These are phyloP conservation scores for Emericellopsis terricola DNA, from an alignment of 495 filamentous ascomycete genomes.

Conservation along the genomic window DNA sequence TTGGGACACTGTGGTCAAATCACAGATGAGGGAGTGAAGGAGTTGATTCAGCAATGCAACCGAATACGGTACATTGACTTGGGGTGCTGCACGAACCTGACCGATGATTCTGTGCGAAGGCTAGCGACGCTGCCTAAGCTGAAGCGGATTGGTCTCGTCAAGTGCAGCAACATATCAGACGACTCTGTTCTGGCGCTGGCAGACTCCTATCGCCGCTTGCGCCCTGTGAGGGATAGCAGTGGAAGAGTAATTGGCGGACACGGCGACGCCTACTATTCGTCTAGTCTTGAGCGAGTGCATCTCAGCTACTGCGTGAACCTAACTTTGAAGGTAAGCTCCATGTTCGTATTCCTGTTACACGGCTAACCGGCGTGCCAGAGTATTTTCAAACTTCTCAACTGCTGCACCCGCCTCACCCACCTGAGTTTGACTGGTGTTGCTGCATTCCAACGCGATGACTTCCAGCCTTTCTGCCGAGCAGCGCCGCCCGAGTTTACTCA, in stretches of 20 bases:
- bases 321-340: conserved; percentile 49
- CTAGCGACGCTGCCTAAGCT: conserved; percentile 81
- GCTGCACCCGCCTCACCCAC: conserved; percentile 84
- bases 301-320: conserved; percentile 85
- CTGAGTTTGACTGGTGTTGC: conserved; percentile 91
- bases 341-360: not conserved
- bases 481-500: conserved; percentile 87
- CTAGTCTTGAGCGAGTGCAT: conserved; percentile 76
- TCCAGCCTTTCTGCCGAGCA: conserved; percentile 68
- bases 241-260: conserved; percentile 12
- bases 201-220: conserved; percentile 30
- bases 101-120: conserved; percentile 69
- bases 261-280: conserved; percentile 21
- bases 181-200: conserved; percentile 72
- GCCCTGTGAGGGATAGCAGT: conserved; percentile 29
- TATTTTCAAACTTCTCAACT: conserved; percentile 74
- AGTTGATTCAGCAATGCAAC: conserved; percentile 71
- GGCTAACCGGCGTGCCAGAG: conserved; percentile 38
- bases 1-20: conserved; percentile 85
- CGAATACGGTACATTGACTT: conserved; percentile 94
- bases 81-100: conserved; percentile 82
- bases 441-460: conserved; percentile 57
- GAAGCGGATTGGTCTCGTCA: conserved; percentile 85
- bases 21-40: conserved; percentile 69
- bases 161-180: conserved; percentile 81